Evolutionary conservation across 768 basidiomycete species (phyloP), one percentile per base, ranked within the genome.

Genomic region (Podaxis sp.): DNA sequence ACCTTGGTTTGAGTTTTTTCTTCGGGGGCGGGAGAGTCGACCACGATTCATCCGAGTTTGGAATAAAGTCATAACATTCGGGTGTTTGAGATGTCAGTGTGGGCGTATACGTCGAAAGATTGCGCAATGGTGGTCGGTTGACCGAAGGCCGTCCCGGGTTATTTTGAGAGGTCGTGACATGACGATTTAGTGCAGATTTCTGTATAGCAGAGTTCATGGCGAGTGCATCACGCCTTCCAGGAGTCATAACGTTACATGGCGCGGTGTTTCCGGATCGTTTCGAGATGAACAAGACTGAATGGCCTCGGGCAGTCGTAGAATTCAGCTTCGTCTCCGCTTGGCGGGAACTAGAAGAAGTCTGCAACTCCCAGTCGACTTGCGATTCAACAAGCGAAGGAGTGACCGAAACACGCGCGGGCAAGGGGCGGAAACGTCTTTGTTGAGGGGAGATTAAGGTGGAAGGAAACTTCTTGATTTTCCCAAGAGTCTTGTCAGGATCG

Each of bases 1-100:
- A 61, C 59, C 59, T 61, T 54, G 59, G 53, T 37, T 55, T 61
- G 46, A 54, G 38, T 54, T 51, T 59, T 27, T 61, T 61, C 59
- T 53, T 60, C 32, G 28, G 52, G 1, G 46, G 52, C 3, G 59
- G 59, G 10, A 61, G 51, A 11, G 59, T 61, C 32, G 51, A 47
- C 59, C 59, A 61, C 4, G 21, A 27, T 48, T 61, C 59, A 28
- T 61, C 59, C 10, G 47, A 46, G 21, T 55, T 28, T 18, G 14
- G 18, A 14, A 23, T 40, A 16, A 38, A 21, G 1, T 61, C 52
- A 11, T 61, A 61, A 14, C 59, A 61, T 11, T 38, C 21, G 2
- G 52, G 16, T n/a, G 11, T 9, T n/a, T 18, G 53, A 3, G 35
- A n/a, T 32, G 32, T 32, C 5, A 38, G 10, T 7, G 28, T 23